Evolutionary conservation across 306 rosid species (phyloP).

Genomic region (Urtica urens): DNA sequence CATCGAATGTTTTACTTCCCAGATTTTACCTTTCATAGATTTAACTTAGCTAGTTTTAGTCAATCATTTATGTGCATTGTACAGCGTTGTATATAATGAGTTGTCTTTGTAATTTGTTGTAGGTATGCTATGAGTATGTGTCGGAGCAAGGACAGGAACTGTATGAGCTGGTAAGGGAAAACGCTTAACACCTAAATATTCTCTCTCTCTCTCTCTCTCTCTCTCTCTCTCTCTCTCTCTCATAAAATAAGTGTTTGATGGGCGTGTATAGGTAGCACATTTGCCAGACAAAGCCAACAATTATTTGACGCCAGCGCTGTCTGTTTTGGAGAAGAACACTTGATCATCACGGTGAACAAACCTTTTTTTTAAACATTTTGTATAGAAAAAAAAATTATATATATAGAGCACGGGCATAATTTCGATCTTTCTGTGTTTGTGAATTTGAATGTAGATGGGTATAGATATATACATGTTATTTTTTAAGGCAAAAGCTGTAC

Average conservation of each 20-base stretch:
- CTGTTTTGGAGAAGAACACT: conserved; percentile 88
- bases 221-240: no score
- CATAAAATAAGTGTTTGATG: no score
- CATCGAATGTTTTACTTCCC: background rate
- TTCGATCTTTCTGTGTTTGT: conserved; percentile 8
- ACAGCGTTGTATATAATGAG: no score
- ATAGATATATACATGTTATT: background rate
- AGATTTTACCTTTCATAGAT: no score
- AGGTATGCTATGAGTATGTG: conserved; percentile 93
- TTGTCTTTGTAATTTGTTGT: conserved; percentile 1
- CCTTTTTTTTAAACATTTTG: conserved; percentile 10
- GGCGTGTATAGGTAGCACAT: conserved; percentile 71
- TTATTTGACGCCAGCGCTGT: conserved; percentile 86
- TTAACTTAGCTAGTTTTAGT: no score
- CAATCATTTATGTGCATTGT: no score
- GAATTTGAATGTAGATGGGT: conserved; percentile 8
- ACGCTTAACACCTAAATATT: background rate
- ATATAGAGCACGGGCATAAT: conserved; percentile 1
- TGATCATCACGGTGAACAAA: conserved; percentile 20
- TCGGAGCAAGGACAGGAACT: conserved; percentile 84
- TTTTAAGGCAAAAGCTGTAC: background rate
- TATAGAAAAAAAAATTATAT: conserved; percentile 3
- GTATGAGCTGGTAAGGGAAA: conserved; percentile 77
- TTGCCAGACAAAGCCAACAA: conserved; percentile 98
- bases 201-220: no score